phyloP scores from a whole-genome alignment of 208 protist genomes.

The Sergeia podlipaevii region DNA sequence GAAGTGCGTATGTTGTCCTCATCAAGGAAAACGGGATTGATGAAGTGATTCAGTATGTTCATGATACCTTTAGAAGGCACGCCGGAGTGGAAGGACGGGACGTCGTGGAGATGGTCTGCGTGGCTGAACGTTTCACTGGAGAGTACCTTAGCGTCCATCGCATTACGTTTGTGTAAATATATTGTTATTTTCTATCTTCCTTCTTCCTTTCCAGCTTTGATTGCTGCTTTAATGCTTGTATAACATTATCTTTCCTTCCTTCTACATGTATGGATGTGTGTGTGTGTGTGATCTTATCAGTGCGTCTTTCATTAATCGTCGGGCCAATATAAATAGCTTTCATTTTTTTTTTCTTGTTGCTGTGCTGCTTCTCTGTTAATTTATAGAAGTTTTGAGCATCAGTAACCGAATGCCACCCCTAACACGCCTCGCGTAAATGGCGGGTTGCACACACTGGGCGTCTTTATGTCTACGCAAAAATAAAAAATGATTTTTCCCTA shows the following conservation, averaged over 20 bases:
- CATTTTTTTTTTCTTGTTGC: conserved; percentile 13
- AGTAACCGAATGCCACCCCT: too few relatives aligned
- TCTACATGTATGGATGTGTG: too few relatives aligned
- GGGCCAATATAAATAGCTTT: not conserved
- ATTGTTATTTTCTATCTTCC: not conserved
- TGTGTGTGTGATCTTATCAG: not conserved
- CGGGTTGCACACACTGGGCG: too few relatives aligned
- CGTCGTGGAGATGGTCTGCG: conserved; percentile 25
- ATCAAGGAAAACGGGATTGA: conserved; percentile 77
- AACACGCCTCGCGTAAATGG: too few relatives aligned
- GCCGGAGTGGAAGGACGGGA: not conserved
- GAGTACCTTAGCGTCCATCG: conserved; percentile 76
- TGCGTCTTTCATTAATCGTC: not conserved
- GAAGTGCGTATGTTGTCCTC: conserved; percentile 69
- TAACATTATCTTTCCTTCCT: too few relatives aligned
- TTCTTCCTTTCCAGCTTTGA: not conserved
- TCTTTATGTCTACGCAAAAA: too few relatives aligned
- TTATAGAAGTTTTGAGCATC: too few relatives aligned
- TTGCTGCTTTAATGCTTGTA: too few relatives aligned
- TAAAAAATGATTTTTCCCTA: too few relatives aligned
- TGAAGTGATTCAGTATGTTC: conserved; percentile 41
- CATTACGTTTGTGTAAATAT: conserved; percentile 21
- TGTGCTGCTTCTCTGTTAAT: conserved; percentile 5
- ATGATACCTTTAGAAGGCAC: conserved; percentile 32
- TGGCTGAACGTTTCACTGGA: conserved; percentile 77